phyloP scores from a whole-genome alignment of 2,329 filamentous ascomycete species.

The Scedosporium aurantiacum region DNA sequence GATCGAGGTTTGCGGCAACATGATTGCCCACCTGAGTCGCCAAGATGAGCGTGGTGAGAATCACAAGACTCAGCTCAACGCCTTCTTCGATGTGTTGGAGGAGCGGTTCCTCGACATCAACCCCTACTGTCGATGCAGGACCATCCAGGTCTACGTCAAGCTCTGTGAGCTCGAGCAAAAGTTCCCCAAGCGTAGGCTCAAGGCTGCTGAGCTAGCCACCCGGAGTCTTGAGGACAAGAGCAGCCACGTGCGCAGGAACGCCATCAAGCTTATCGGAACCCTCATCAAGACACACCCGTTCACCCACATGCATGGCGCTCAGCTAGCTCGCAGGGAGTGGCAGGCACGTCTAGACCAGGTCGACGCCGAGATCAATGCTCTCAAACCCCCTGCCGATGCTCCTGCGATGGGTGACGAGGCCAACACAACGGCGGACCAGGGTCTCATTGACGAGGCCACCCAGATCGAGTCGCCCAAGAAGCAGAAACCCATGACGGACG shows the following conservation, averaged over 20 bases:
- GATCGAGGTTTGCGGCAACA: constrained; percentile 94
- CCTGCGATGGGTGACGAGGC: constrained; percentile 60
- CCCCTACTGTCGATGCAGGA: constrained; percentile 84
- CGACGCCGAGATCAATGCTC: constrained; percentile 66
- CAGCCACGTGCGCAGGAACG: constrained; percentile 90
- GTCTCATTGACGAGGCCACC: constrained; percentile 79
- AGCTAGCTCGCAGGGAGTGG: constrained; percentile 80
- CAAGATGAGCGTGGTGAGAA: constrained; percentile 87
- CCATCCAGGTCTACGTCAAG: constrained; percentile 86
- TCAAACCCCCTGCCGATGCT: constrained; percentile 66
- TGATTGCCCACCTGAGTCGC: constrained; percentile 81
- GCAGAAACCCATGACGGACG: constrained; percentile 59
- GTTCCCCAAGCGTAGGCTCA: constrained; percentile 83
- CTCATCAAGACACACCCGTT: constrained; percentile 93
- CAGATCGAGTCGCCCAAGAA: constrained; percentile 63
- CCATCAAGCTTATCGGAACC: constrained; percentile 80
- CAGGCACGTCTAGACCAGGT: constrained; percentile 69
- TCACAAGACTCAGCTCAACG: constrained; percentile 87
- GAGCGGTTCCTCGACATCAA: constrained; percentile 95
- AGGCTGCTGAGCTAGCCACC: constrained; percentile 74
- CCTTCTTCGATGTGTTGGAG: constrained; percentile 93
- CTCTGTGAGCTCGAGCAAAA: constrained; percentile 93
- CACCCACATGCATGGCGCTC: constrained; percentile 78
- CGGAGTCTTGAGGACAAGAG: constrained; percentile 94
- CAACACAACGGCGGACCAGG: constrained; percentile 62